A percentile compares a stretch with the other conserved stretches of the same genome.
Evolutionary conservation across 169 alveolate species (phyloP).

Genomic region (Plasmodium vivax): DNA sequence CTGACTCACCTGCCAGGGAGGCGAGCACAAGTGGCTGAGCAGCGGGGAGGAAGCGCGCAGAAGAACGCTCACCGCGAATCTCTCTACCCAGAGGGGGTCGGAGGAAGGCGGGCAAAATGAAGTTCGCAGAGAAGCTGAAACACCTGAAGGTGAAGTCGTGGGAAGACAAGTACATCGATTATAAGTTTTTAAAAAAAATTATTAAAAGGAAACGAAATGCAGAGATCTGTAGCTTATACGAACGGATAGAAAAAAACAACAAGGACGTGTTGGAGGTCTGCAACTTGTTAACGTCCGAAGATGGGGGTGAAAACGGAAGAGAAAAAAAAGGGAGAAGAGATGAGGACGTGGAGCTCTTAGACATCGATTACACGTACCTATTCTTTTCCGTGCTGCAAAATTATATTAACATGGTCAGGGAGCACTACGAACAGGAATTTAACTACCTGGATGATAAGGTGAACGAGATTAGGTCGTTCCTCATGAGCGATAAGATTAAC

Average conservation of each 20-base stretch:
- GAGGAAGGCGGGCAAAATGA: constrained; percentile 35
- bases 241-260: constrained; percentile 29
- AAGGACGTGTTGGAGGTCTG: constrained; percentile 45
- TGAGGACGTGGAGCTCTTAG: constrained; percentile 27
- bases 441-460: constrained; percentile 74
- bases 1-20: background rate
- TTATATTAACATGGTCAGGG: constrained; percentile 77
- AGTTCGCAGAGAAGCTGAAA: constrained; percentile 76
- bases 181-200: constrained; percentile 35
- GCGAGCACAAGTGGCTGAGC: background rate
- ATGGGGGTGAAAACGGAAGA: background rate
- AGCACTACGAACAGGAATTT: constrained; percentile 81
- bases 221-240: constrained; percentile 31
- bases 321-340: constrained; percentile 8
- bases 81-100: background rate
- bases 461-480: constrained; percentile 72
- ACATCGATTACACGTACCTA: constrained; percentile 77
- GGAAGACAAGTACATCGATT: constrained; percentile 74
- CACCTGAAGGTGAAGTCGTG: constrained; percentile 74
- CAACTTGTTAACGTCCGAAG: constrained; percentile 24
- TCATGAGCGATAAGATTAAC: constrained; percentile 77
- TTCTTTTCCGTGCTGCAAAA: constrained; percentile 73
- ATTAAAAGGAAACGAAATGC: constrained; percentile 46
- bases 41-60: background rate
- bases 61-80: background rate